phyloP scores from a whole-genome alignment of 331 rosid genomes.

The Arachis monticola region DNA sequence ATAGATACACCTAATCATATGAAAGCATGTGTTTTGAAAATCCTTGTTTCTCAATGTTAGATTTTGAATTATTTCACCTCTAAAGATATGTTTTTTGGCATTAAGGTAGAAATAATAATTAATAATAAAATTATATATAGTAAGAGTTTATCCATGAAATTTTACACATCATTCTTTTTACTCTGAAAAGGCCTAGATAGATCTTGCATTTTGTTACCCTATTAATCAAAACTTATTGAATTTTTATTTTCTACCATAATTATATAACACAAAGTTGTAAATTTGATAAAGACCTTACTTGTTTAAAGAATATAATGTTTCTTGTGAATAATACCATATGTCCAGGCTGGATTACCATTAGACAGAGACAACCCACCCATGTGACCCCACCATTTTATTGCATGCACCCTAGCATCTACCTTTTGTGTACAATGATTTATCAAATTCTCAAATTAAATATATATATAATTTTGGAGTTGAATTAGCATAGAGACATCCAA shows the following conservation, averaged over 20 bases:
- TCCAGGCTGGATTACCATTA: constrained; percentile 52
- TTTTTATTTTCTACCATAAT: constrained; percentile 24
- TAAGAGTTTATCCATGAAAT: background rate
- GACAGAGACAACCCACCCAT: constrained; percentile 53
- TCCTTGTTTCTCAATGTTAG: background rate
- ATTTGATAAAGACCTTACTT: constrained; percentile 37
- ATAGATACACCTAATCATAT: background rate
- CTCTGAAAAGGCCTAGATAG: constrained; percentile 1
- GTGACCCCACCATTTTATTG: constrained; percentile 40
- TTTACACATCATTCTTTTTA: background rate
- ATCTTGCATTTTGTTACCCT: constrained; percentile 28
- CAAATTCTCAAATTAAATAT: constrained; percentile 1
- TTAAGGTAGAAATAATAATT: background rate
- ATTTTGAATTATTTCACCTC: background rate
- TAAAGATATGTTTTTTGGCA: too few species aligned
- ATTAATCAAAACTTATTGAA: background rate
- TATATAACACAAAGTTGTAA: constrained; percentile 15
- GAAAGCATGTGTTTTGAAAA: background rate
- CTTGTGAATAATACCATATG: constrained; percentile 45
- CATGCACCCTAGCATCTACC: constrained; percentile 33
- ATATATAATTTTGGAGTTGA: constrained; percentile 11
- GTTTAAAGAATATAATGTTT: constrained; percentile 37
- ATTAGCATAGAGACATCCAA: constrained; percentile 22
- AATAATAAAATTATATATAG: background rate
- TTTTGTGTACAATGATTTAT: constrained; percentile 30